Evolutionary conservation across 441 rosid genomes (phyloP).

Genomic region (Rhodomyrtus psidioides): DNA sequence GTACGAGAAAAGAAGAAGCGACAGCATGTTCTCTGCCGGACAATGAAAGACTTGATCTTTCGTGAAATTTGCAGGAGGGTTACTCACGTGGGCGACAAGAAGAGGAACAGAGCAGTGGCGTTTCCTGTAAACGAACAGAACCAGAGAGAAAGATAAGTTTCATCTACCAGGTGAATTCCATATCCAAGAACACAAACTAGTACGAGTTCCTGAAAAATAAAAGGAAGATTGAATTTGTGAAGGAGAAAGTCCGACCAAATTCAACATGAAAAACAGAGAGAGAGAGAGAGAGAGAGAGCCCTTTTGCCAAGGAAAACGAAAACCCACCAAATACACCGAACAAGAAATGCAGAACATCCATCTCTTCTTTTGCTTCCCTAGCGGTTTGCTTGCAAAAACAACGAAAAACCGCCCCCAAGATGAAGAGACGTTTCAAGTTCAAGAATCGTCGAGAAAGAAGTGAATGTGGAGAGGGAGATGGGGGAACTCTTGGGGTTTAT

Average conservation of each 20-base stretch:
- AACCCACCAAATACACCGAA: constrained; percentile 79
- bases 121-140: constrained; percentile 47
- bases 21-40: not conserved
- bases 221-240: not conserved
- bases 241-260: not conserved
- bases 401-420: not conserved
- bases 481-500: not conserved
- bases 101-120: constrained; percentile 85
- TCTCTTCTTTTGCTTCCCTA: constrained; percentile 2
- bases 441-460: not conserved
- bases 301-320: not conserved
- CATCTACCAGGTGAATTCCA: not conserved
- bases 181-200: not conserved
- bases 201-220: not conserved
- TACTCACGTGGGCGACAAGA: constrained; percentile 73
- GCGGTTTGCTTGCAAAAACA: not conserved
- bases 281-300: not conserved
- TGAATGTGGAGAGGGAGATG: constrained; percentile 13
- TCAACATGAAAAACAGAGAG: not conserved
- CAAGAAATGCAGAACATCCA: constrained; percentile 57
- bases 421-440: not conserved
- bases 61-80: not conserved
- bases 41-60: not conserved
- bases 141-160: not conserved
- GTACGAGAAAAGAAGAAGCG: not conserved